Conservation (phyloP, 1,284 basidiomycete genomes). For the Irpex rosettiformis region DNA sequence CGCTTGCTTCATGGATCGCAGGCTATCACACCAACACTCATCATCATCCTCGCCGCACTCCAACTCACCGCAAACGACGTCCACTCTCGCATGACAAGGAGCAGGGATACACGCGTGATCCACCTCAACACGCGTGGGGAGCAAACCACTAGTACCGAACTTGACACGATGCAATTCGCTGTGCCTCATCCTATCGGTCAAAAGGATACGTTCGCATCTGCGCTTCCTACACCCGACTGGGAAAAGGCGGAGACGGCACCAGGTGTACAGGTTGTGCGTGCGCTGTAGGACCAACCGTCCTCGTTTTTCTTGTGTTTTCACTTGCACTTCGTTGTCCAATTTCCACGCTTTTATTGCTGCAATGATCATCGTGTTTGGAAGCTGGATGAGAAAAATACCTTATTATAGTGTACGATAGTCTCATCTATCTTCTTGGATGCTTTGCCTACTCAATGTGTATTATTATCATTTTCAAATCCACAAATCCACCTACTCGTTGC, state of each 20-base stretch:
- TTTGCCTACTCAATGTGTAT: neutral
- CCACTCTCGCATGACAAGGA: constrained; percentile 14
- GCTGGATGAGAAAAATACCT: no score
- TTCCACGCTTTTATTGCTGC: neutral
- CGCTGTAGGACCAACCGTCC: neutral
- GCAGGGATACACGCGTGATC: neutral
- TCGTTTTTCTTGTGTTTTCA: neutral
- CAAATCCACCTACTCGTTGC: no score
- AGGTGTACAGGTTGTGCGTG: no score
- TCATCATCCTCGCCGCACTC: constrained; percentile 31
- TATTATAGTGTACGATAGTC: neutral
- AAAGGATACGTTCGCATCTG: neutral
- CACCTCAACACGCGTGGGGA: neutral
- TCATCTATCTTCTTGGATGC: neutral
- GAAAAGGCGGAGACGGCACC: neutral
- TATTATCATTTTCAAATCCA: no score
- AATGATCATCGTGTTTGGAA: no score
- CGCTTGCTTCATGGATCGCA: constrained; percentile 11
- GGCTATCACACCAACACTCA: constrained; percentile 32
- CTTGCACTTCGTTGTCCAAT: neutral
- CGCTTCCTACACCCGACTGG: neutral
- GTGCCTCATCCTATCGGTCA: constrained; percentile 1
- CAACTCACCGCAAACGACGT: constrained; percentile 31
- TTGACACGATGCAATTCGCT: constrained; percentile 16
- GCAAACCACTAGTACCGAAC: constrained; percentile 4